Evolutionary conservation across 2,329 filamentous ascomycete genomes (phyloP).

Genomic region (Cladosporium sphaerospermum): DNA sequence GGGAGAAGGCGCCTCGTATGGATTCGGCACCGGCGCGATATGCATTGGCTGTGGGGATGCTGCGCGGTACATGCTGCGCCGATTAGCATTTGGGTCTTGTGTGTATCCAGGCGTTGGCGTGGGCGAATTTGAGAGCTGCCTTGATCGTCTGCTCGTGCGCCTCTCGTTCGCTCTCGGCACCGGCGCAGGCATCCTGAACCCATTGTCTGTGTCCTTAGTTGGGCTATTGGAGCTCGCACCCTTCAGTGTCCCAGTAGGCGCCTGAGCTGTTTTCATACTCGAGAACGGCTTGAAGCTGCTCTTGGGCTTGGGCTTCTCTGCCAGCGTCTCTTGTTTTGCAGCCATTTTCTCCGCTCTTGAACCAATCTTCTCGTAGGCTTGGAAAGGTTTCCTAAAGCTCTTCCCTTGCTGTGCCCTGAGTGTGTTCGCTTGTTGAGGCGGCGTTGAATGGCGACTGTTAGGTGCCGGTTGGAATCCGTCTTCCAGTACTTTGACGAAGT

Average conservation of each 20-base stretch:
- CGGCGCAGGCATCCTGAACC: constrained; percentile 28
- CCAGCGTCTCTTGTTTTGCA: constrained; percentile 18
- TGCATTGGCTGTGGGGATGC: constrained; percentile 16
- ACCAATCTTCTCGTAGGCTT: constrained; percentile 18
- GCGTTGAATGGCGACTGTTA: constrained; percentile 53
- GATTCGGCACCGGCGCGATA: constrained; percentile 11
- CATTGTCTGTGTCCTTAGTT: constrained; percentile 21
- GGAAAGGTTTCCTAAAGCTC: constrained; percentile 35
- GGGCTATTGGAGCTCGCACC: constrained; percentile 14
- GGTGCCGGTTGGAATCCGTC: constrained; percentile 70
- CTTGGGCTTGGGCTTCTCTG: constrained; percentile 28
- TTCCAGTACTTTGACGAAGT: constrained; percentile 88
- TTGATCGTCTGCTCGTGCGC: constrained; percentile 15
- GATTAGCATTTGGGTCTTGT: constrained; percentile 3
- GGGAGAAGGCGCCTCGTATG: constrained; percentile 17
- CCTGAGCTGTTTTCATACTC: constrained; percentile 44
- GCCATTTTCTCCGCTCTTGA: constrained; percentile 14
- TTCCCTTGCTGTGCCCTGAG: constrained; percentile 51
- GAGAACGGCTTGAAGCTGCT: constrained; percentile 43
- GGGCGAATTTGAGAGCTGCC: constrained; percentile 24
- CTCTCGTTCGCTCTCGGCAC: constrained; percentile 21
- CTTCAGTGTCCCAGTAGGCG: constrained; percentile 28
- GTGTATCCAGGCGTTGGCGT: constrained; percentile 32
- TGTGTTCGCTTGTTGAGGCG: constrained; percentile 32
- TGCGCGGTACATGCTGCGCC: constrained; percentile 17